These are phyloP conservation scores for Colletotrichum echinochloae DNA, from an alignment of 2,329 filamentous ascomycete species.

Conservation along the genomic window DNA sequence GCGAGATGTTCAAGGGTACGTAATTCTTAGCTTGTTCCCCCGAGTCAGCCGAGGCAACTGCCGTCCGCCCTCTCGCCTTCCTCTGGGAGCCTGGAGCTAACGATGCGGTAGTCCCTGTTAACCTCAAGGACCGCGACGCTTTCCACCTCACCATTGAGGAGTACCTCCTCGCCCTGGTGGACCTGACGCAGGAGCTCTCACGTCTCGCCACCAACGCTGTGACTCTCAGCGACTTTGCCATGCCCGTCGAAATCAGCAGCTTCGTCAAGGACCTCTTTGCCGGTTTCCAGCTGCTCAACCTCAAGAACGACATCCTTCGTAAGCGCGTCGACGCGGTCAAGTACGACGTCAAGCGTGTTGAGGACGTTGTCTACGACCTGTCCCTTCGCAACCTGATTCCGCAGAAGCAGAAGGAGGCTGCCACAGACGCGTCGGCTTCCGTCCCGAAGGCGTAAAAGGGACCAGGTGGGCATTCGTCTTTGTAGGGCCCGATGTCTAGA, in stretches of 20 bases:
- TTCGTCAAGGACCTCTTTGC: conserved; percentile 97
- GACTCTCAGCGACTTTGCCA: conserved; percentile 86
- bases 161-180: conserved; percentile 89
- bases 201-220: conserved; percentile 95
- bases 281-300: conserved; percentile 95
- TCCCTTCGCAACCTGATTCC: conserved; percentile 86
- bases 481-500: neutral
- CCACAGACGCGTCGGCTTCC: neutral
- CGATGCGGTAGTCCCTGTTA: conserved; percentile 77
- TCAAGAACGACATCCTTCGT: conserved; percentile 94
- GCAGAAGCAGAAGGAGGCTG: conserved; percentile 26
- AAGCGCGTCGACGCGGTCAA: conserved; percentile 94
- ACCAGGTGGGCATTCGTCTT: neutral
- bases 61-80: neutral
- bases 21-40: neutral
- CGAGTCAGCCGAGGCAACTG: conserved; percentile 16
- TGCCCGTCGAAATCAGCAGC: conserved; percentile 87
- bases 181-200: conserved; percentile 88
- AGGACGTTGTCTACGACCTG: conserved; percentile 97
- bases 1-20: conserved; percentile 78
- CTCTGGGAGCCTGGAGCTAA: neutral
- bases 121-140: conserved; percentile 87
- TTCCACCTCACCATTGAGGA: conserved; percentile 99
- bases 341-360: conserved; percentile 97
- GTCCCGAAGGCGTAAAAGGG: conserved; percentile 5